A percentile compares a stretch with the other conserved stretches of the same genome.
phyloP scores from a whole-genome alignment of 163 green algal genomes.

The Volvox carteri region DNA sequence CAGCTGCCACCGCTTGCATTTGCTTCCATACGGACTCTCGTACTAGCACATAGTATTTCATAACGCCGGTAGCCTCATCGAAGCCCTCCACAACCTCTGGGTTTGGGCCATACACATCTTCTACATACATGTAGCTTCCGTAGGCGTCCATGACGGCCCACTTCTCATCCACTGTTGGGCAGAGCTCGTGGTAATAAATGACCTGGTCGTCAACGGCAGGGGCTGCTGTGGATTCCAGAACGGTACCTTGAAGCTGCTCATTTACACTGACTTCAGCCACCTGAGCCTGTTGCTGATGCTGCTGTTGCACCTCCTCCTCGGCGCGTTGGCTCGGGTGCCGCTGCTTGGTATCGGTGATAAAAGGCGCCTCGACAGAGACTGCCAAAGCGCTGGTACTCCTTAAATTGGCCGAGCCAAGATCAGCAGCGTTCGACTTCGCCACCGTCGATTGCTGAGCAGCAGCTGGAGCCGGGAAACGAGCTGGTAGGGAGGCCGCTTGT shows the following conservation, averaged over 20 bases:
- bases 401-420: no score
- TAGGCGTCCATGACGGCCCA: not conserved
- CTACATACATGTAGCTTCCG: conserved; percentile 1
- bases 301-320: no score
- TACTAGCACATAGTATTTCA: conserved; percentile 10
- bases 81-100: not conserved
- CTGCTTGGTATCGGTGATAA: no score
- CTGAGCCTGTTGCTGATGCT: no score
- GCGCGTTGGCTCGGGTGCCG: no score
- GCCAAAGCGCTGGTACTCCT: no score
- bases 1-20: not conserved
- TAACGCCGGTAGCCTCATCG: not conserved
- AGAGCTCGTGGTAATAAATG: not conserved
- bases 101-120: conserved; percentile 19
- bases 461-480: no score
- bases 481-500: no score
- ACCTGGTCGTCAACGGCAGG: not conserved
- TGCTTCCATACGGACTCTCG: not conserved
- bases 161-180: not conserved
- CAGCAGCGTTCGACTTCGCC: not conserved
- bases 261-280: no score
- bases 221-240: no score
- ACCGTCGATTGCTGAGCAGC: not conserved
- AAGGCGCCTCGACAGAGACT: no score
- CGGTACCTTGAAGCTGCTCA: no score